Evolutionary conservation across 371 early-diverging fungal species (phyloP).

Genomic region (Sporodiniella umbellata): DNA sequence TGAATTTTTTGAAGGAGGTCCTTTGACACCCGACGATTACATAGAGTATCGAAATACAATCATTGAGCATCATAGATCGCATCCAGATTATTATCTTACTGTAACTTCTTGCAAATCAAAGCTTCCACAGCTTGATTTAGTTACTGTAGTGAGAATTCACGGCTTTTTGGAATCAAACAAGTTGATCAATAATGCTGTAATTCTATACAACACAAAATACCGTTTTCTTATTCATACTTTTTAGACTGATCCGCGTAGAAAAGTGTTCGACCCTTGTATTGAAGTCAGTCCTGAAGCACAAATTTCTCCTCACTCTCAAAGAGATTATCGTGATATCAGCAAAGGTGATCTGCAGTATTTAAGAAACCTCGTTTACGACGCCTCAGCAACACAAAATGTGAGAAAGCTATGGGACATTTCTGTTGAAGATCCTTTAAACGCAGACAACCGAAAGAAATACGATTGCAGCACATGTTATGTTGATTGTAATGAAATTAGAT

Average conservation of each 20-base stretch:
- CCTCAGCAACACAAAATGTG: conserved; percentile 1
- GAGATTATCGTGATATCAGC: conserved; percentile 23
- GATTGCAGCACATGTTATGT: conserved; percentile 27
- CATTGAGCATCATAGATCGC: conserved; percentile 89
- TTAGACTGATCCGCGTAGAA: conserved; percentile 46
- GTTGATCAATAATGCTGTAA: conserved; percentile 93
- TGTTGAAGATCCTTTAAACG: conserved; percentile 26
- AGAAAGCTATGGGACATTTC: conserved; percentile 23
- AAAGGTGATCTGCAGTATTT: conserved; percentile 27
- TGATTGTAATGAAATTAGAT: conserved; percentile 38
- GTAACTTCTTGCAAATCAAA: conserved; percentile 92
- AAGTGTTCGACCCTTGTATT: conserved; percentile 38
- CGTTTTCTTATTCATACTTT: too few relatives aligned
- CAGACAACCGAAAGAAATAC: conserved; percentile 28
- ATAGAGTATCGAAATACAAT: conserved; percentile 91
- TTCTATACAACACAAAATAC: not conserved
- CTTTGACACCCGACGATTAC: conserved; percentile 84
- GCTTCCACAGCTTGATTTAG: conserved; percentile 84
- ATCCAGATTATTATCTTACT: conserved; percentile 91
- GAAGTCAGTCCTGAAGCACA: conserved; percentile 36
- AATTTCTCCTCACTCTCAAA: conserved; percentile 25
- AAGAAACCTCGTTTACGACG: conserved; percentile 27
- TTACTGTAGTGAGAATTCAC: conserved; percentile 91
- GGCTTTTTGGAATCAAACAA: conserved; percentile 97
- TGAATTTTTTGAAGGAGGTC: conserved; percentile 81